A percentile compares a stretch with the other conserved stretches of the same genome.
Conservation (phyloP, 768 basidiomycete species). For the Psilocybe cubensis region DNA sequence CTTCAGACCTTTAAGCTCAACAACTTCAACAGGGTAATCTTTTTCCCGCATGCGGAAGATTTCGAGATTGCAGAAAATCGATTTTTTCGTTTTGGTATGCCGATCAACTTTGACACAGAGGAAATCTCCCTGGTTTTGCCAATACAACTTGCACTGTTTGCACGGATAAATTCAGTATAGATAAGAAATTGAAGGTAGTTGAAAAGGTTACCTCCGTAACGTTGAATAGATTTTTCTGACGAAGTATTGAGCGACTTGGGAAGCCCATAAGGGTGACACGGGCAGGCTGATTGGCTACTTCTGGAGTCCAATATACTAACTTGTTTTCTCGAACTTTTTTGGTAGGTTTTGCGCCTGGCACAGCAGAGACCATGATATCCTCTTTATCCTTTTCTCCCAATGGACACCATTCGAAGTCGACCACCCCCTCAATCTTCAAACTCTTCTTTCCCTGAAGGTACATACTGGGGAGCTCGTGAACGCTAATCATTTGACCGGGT, state of each 20-base stretch:
- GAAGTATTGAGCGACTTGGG: constrained; percentile 80
- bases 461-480: constrained; percentile 96
- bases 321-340: constrained; percentile 87
- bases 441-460: constrained; percentile 94
- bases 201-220: constrained; percentile 82
- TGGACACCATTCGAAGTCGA: constrained; percentile 99
- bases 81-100: constrained; percentile 98
- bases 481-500: constrained; percentile 91
- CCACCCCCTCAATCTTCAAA: constrained; percentile 95
- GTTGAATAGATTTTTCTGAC: constrained; percentile 97
- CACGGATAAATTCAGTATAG: background rate
- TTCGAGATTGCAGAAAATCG: constrained; percentile 97
- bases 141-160: constrained; percentile 90
- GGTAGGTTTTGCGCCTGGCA: constrained; percentile 43
- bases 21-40: constrained; percentile 95
- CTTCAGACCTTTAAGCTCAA: constrained; percentile 89
- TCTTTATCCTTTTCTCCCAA: constrained; percentile 88
- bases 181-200: background rate
- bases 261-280: constrained; percentile 92
- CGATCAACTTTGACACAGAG: constrained; percentile 99
- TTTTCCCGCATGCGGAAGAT: constrained; percentile 98
- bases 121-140: constrained; percentile 99
- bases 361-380: constrained; percentile 25
- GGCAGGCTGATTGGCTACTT: constrained; percentile 95
- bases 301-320: constrained; percentile 97